Evolutionary conservation across 352 stramenopile species (phyloP).

Genomic region (Phytophthora idaei): DNA sequence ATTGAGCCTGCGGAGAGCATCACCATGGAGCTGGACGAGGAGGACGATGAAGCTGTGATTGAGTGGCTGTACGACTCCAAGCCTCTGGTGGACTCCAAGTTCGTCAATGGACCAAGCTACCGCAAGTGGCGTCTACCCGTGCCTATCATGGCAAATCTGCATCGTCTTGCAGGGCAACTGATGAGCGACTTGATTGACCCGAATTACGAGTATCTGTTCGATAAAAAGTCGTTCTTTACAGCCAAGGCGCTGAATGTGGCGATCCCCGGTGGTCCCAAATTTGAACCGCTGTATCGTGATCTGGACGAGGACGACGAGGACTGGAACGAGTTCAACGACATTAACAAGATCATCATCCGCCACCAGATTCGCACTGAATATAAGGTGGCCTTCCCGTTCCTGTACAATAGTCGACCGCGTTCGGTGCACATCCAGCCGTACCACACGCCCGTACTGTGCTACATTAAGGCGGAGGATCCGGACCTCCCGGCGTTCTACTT

Average conservation of each 20-base stretch:
- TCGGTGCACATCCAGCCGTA: conserved; percentile 96
- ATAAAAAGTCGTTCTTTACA: conserved; percentile 98
- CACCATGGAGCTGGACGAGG: conserved; percentile 96
- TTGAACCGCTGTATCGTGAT: conserved; percentile 99
- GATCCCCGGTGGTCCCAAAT: conserved; percentile 99
- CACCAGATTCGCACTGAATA: conserved; percentile 99
- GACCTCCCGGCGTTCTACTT: conserved; percentile 98
- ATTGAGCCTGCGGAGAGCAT: conserved; percentile 97
- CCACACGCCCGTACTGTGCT: conserved; percentile 96
- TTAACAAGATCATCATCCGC: conserved; percentile 99
- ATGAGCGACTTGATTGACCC: conserved; percentile 97
- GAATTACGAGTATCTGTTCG: conserved; percentile 95
- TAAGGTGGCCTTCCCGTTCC: conserved; percentile 98
- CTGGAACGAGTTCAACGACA: conserved; percentile 99
- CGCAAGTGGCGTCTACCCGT: conserved; percentile 97
- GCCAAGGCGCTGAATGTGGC: conserved; percentile 99
- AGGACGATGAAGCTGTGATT: conserved; percentile 94
- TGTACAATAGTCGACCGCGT: conserved; percentile 99
- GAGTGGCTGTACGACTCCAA: conserved; percentile 99
- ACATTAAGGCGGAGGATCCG: conserved; percentile 96
- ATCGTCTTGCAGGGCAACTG: conserved; percentile 96
- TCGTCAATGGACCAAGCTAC: conserved; percentile 98
- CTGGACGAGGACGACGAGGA: conserved; percentile 98
- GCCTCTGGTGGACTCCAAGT: conserved; percentile 89
- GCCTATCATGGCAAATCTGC: conserved; percentile 97